phyloP scores from a whole-genome alignment of 139 green algal species.

The Closterium sp. region DNA sequence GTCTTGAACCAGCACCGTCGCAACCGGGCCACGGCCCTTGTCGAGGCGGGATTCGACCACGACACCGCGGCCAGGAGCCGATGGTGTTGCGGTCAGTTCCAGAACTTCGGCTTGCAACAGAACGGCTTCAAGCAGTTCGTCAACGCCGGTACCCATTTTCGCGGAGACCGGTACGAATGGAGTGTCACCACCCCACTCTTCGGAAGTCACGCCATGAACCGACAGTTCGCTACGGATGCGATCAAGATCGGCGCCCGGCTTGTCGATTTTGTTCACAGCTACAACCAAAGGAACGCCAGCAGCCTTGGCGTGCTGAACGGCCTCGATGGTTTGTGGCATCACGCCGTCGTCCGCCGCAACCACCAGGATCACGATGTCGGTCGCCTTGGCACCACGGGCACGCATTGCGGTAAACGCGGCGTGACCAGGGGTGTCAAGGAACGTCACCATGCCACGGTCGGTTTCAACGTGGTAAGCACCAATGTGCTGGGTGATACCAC shows the following conservation, averaged over 20 bases:
- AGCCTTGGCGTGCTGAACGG: conserved; percentile 83
- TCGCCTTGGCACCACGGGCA: conserved; percentile 80
- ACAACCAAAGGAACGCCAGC: conserved; percentile 76
- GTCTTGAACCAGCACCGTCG: conserved; percentile 70
- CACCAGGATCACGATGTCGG: conserved; percentile 94
- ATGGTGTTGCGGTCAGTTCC: conserved; percentile 66
- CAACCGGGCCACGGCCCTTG: conserved; percentile 76
- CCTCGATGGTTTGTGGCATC: conserved; percentile 90
- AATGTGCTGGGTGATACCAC: conserved; percentile 40
- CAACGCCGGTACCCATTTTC: conserved; percentile 63
- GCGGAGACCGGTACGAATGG: conserved; percentile 73
- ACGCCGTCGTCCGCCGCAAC: conserved; percentile 89
- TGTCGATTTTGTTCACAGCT: conserved; percentile 50
- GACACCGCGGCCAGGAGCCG: conserved; percentile 59
- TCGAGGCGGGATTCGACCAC: conserved; percentile 83
- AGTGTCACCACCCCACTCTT: conserved; percentile 72
- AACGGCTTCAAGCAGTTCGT: conserved; percentile 80
- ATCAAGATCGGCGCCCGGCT: conserved; percentile 43
- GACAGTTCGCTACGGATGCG: conserved; percentile 69
- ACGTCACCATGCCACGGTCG: conserved; percentile 68
- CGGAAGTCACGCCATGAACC: conserved; percentile 67
- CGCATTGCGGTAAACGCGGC: conserved; percentile 78
- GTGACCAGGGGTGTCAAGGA: conserved; percentile 88
- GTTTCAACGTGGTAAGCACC: conserved; percentile 34
- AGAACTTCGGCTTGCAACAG: conserved; percentile 84